phyloP scores from a whole-genome alignment of 129 eudicot genomes.

The Flaveria brownii region DNA sequence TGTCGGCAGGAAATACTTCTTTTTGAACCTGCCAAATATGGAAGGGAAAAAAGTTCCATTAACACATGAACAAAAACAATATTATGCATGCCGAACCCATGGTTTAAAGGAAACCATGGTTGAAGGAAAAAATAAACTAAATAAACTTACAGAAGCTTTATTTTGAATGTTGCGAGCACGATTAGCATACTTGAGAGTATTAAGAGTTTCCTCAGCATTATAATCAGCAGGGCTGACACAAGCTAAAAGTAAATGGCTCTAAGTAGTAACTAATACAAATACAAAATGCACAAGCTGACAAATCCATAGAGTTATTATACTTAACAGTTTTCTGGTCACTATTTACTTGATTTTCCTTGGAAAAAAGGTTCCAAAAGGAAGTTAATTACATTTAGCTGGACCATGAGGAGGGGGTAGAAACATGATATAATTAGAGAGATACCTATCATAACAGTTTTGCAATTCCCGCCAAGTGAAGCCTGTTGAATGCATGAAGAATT shows the following conservation, averaged over 20 bases:
- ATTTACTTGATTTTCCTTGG: constrained; percentile 13
- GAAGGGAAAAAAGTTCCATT: not conserved
- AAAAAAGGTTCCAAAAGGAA: constrained; percentile 1
- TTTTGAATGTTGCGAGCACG: constrained; percentile 99
- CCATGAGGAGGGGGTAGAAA: constrained; percentile 2
- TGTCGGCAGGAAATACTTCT: constrained; percentile 87
- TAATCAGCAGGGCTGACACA: constrained; percentile 99
- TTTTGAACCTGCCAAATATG: constrained; percentile 63
- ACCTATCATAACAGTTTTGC: constrained; percentile 99
- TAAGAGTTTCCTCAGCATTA: constrained; percentile 95
- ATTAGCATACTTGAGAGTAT: constrained; percentile 94
- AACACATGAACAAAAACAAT: constrained; percentile 14
- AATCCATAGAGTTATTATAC: constrained; percentile 16
- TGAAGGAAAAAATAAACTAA: constrained; percentile 1
- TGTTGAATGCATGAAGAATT: constrained; percentile 40
- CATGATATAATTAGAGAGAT: constrained; percentile 22
- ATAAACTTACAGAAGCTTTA: constrained; percentile 85
- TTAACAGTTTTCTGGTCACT: constrained; percentile 6
- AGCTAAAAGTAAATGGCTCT: constrained; percentile 49
- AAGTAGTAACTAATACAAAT: not conserved
- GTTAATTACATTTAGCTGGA: constrained; percentile 8
- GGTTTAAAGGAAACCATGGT: not conserved
- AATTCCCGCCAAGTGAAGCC: constrained; percentile 99
- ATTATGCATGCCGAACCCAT: constrained; percentile 7
- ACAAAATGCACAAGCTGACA: constrained; percentile 14